Conservation (phyloP, 345 rosid species). For the Sonneratia caseolaris region DNA sequence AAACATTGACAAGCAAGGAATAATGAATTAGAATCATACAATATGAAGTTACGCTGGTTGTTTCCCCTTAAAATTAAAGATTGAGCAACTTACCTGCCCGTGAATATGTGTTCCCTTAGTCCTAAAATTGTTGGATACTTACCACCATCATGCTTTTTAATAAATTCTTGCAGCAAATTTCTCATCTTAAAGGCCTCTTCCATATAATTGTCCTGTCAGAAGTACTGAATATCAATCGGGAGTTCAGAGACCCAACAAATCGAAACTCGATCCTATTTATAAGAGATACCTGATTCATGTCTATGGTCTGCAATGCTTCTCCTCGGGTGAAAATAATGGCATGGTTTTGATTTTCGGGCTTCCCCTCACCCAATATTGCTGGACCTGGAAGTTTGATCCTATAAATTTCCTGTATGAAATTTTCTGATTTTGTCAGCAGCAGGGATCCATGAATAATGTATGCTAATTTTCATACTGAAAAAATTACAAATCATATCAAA, state of each 20-base stretch:
- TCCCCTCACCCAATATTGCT: conserved; percentile 96
- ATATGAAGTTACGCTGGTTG: not conserved
- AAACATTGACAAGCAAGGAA: conserved; percentile 6
- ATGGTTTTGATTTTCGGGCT: conserved; percentile 99
- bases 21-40: not conserved
- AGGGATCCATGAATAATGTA: not conserved
- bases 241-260: not conserved
- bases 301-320: conserved; percentile 96
- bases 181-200: conserved; percentile 99
- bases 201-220: conserved; percentile 86
- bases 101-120: conserved; percentile 95
- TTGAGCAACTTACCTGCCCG: conserved; percentile 57
- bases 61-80: not conserved
- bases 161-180: conserved; percentile 88
- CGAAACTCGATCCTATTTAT: not conserved
- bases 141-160: conserved; percentile 81
- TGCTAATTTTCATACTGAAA: not conserved
- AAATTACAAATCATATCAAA: not conserved
- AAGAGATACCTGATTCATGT: conserved; percentile 84
- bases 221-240: conserved; percentile 2
- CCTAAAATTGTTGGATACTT: conserved; percentile 87
- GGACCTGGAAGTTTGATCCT: conserved; percentile 92
- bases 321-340: conserved; percentile 96
- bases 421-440: not conserved
- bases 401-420: conserved; percentile 63